Base-by-base conservation (phyloP, 768 basidiomycete species). In the Suillus spraguei region DNA sequence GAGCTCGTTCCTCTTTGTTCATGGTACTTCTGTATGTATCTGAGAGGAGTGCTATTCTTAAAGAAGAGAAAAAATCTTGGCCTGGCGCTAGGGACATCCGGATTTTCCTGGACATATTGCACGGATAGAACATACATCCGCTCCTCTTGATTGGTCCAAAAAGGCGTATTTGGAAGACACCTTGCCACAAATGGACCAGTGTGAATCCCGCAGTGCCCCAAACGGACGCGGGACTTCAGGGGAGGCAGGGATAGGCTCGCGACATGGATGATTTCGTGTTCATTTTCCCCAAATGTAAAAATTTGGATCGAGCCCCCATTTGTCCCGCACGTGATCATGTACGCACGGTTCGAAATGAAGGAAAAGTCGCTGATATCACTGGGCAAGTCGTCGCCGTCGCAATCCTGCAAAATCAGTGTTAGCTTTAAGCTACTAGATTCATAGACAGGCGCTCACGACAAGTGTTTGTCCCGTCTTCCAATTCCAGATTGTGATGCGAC, bases 391-490 rank as follows among this genome's bases (percentile, higher is more conserved):
- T 44, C 54, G 28, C 62, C 63, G 9, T 64, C 41, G 6, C 71
- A 64, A 58, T 77, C 72, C 83, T 83, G 63, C 13, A 58, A 35
- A 60, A 41, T 42, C 46, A 50, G 13, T 41, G 24, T 33, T 9
- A 42, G 24, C 46, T 35, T 33, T 46, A 32, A 44, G 24, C 41
- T 39, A 50, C 33, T 24, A 3, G 24, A 41, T 41, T 47, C 13
- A 38, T 20, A n/a, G 16, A 1, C 33, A 22, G n/a, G 24, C 38
- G 76, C 82, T 46, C 66, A 86, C 86, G 55, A 81, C 75, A 47
- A 85, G 65, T 11, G 74, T 13, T 13, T 69, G 64, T 0, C 82
- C 83, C 0, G 74, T 79, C 62, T 70, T 78, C 86, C 87, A 87
- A 60, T 85, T 82, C 84, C 84, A 87, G 33, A 71, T 52, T n/a